Evolutionary conservation across 169 alveolate genomes (phyloP).

Genomic region (Cryptosporidium meleagridis): DNA sequence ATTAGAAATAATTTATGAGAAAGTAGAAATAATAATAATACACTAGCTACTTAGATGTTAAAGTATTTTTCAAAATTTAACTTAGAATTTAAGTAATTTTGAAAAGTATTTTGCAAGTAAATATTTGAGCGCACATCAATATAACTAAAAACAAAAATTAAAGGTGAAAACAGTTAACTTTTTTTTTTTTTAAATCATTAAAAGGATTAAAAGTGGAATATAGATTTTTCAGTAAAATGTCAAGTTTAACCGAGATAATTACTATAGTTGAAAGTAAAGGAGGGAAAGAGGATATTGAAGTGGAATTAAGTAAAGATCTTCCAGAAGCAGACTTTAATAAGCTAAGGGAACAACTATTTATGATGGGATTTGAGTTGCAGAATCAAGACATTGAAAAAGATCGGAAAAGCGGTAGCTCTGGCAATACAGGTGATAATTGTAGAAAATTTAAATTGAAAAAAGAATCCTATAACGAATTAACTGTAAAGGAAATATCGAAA

Average conservation of each 20-base stretch:
- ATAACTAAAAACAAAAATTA: not conserved
- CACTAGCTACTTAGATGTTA: too few species aligned
- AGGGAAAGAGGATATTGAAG: conserved; percentile 34
- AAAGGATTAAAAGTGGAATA: not conserved
- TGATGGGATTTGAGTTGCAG: conserved; percentile 13
- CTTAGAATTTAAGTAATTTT: not conserved
- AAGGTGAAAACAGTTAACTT: not conserved
- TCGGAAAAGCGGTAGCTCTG: not conserved
- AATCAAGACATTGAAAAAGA: not conserved
- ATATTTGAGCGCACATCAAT: not conserved
- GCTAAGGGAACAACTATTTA: conserved; percentile 7
- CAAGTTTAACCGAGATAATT: not conserved
- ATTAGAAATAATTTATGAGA: too few species aligned
- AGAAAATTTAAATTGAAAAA: not conserved
- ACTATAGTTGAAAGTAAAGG: conserved; percentile 18
- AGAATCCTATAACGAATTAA: conserved; percentile 22
- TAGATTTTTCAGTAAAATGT: not conserved
- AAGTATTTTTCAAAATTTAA: not conserved
- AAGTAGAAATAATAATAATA: too few species aligned
- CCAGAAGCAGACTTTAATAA: not conserved
- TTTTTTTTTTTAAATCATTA: not conserved
- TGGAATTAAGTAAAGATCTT: not conserved
- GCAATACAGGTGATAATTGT: not conserved
- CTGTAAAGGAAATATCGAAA: conserved; percentile 20
- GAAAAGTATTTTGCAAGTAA: not conserved